Base-by-base conservation (phyloP, 1,284 basidiomycete genomes). In the Meripilus lineatus region DNA sequence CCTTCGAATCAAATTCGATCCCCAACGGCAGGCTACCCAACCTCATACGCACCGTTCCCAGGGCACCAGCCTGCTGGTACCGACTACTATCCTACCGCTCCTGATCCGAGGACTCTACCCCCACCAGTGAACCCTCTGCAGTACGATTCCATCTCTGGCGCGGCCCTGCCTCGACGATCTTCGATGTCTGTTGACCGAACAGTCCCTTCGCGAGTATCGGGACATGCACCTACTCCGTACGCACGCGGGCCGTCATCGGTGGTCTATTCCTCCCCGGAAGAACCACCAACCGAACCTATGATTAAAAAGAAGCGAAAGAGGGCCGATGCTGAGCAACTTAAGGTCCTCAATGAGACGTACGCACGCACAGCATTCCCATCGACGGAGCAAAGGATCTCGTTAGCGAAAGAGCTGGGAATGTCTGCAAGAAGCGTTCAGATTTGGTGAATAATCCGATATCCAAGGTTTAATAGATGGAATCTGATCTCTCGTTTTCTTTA, bases 271-370 rank as follows among this genome's bases (percentile, higher is more conserved):
- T 58, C 58, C 48, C 49, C 52, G 10, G 54, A 49, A 7, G 56
- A 57, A 18, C 45, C 57, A n/a, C 39, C 69, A 15, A 71, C 77
- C 36, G 84, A 84, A 56, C 76, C 84, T 15, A 68, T 72, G 21
- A 78, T 87, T 54, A 90, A 90, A 72, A 89, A 89, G 70, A 90
- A 90, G 66, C 77, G 87, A 59, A 87, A 88, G 69, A 78, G 87
- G 44, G 88, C 87, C 3, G 85, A 89, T 55, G 81, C 84, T 7
- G 72, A 74, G 32, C 87, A 90, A 55, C 70, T 90, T 46, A 83
- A 84, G 58, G 78, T 86, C 32, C 69, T 90, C 57, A 89, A 89
- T 57, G 84, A 86, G 57, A 81, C 79, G 0, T 90, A 89, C 58
- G 71, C 69, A 48, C 76, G 87, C 45, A 90, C 88, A 1, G 84